Base-by-base conservation (phyloP, 2,329 filamentous ascomycete genomes). In the Fusarium foetens region DNA sequence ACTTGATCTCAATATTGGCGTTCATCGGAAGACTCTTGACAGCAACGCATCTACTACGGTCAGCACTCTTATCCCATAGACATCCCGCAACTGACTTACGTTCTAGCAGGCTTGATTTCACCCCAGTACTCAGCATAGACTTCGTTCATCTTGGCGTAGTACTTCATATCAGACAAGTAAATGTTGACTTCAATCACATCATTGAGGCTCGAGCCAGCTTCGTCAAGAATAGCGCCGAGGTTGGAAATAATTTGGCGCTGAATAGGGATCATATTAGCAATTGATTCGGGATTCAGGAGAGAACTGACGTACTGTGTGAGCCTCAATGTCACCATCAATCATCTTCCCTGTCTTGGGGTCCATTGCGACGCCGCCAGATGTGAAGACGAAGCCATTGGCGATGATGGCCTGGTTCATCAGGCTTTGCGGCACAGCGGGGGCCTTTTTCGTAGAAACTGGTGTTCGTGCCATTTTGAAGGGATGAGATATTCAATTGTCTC, bases 141-240 rank as follows among this genome's bases (percentile, higher is more conserved):
- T 74, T 87, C 86, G 79, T 94, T 94, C 90, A 94, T 93, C 79
- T 91, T 89, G 36, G 84, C 87, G 77, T 94, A 94, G 79, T 93
- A 86, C 60, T 87, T 88, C 91, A 94, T 93, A 74, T 92, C 88
- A 48, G 89, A 88, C 51, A 94, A 84, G 83, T 93, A 94, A 72
- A 94, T 89, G 71, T 88, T 89, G 58, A 92, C 89, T 82, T 93
- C 93, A 72, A 94, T 89, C 17, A 93, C 89, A 73, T 89, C 89
- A 51, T 85, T 82, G 23, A 94, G 84, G 52, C 84, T 86, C 25
- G 88, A 91, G 3, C 91, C 91, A 5, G 91, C 91, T 49, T 89
- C 92, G 51, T 90, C 87, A 6, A 94, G 85, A 55, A 94, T 91
- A 9, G 90, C 90, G 62, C 86, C 84, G 71, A 94, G 86, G 81